Evolutionary conservation across 192 early-diverging fungal genomes (phyloP).

Genomic region (Funneliformis mosseae): DNA sequence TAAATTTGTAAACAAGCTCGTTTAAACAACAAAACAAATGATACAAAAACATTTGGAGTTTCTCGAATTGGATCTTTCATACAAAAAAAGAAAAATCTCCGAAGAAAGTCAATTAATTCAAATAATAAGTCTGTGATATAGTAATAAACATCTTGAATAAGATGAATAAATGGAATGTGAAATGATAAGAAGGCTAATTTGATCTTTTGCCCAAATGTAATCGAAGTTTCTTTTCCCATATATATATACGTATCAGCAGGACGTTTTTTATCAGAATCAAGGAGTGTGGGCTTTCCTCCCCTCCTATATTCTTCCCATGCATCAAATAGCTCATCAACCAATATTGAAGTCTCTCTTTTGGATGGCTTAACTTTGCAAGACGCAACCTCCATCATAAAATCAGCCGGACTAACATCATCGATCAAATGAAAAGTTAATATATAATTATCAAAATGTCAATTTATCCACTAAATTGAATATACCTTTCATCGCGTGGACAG

Average conservation of each 20-base stretch:
- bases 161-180: background rate
- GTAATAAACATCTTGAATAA: background rate
- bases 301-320: conserved; percentile 54
- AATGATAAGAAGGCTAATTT: background rate
- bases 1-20: conserved; percentile 55
- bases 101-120: background rate
- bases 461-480: background rate
- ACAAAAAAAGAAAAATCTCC: conserved; percentile 24
- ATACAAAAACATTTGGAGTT: conserved; percentile 49
- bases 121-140: background rate
- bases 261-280: conserved; percentile 5
- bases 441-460: background rate
- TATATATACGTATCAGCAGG: background rate
- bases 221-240: background rate
- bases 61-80: conserved; percentile 46
- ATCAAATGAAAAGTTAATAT: background rate
- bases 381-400: conserved; percentile 72
- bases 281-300: conserved; percentile 32
- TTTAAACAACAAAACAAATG: conserved; percentile 52
- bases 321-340: conserved; percentile 46
- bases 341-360: conserved; percentile 36
- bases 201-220: background rate
- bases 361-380: conserved; percentile 54
- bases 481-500: conserved; percentile 36
- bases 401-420: conserved; percentile 43